These are phyloP conservation scores for Verticillium albo-atrum DNA, from an alignment of 2,329 filamentous ascomycete species.

Conservation along the genomic window DNA sequence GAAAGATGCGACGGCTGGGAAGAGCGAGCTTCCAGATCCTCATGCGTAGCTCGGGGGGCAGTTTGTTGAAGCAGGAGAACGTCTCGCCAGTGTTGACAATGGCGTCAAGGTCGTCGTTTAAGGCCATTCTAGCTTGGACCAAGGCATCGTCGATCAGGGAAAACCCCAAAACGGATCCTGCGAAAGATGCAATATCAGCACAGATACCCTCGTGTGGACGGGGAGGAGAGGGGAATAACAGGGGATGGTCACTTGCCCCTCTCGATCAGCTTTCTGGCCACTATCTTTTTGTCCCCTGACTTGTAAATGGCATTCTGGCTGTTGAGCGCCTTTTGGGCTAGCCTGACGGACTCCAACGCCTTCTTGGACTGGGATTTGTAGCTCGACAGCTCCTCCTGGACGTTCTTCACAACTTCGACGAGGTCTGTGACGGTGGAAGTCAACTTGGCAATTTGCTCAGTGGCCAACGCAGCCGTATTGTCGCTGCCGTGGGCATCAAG, in stretches of 20 bases:
- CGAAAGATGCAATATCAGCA: no score
- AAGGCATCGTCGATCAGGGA: no score
- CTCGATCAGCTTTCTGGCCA: no score
- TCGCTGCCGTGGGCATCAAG: not conserved
- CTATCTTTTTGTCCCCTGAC: no score
- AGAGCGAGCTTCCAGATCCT: conserved; percentile 13
- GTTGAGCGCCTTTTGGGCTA: not conserved
- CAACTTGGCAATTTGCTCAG: not conserved
- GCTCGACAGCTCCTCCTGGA: not conserved
- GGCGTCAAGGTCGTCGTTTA: no score
- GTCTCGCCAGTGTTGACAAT: not conserved
- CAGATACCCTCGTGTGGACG: no score
- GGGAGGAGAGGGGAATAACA: no score
- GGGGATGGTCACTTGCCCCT: no score
- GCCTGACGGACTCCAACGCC: not conserved
- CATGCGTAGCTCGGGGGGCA: conserved; percentile 11
- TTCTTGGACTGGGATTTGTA: not conserved
- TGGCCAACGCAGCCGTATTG: not conserved
- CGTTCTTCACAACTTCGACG: not conserved
- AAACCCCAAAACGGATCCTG: no score
- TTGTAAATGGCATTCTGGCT: no score
- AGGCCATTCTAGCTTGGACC: no score
- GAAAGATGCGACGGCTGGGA: conserved; percentile 7
- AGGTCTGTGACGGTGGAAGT: not conserved
- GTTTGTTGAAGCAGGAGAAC: conserved; percentile 6